Conservation (phyloP, 805 yeast genomes). For the Metschnikowia lochheadii region DNA sequence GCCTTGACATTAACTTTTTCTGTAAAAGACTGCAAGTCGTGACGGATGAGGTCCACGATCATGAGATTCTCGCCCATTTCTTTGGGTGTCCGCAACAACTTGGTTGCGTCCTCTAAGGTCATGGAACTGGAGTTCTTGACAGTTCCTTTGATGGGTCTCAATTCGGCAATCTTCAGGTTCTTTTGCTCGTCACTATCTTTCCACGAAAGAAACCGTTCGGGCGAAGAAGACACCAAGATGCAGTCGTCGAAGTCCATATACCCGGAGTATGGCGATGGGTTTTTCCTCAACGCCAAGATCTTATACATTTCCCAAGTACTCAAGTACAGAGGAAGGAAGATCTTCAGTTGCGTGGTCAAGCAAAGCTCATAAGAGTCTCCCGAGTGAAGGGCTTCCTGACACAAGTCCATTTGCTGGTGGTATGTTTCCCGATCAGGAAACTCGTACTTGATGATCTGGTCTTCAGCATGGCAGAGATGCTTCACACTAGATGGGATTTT, state of each 20-base stretch:
- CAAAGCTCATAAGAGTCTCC: slow-evolving; percentile 96
- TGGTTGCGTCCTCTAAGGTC: slow-evolving; percentile 55
- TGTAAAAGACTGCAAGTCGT: slow-evolving; percentile 73
- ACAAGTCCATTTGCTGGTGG: slow-evolving; percentile 48
- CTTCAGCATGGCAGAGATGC: slow-evolving; percentile 21
- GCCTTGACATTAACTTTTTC: slow-evolving; percentile 65
- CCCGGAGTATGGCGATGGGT: slow-evolving; percentile 93
- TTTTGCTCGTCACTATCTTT: slow-evolving; percentile 29
- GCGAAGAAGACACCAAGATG: slow-evolving; percentile 78
- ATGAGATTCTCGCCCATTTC: slow-evolving; percentile 94
- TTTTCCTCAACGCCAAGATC: slow-evolving; percentile 53
- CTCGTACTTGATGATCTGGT: slow-evolving; percentile 29
- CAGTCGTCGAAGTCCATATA: slow-evolving; percentile 66
- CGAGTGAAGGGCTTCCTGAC: slow-evolving; percentile 62
- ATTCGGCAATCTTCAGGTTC: slow-evolving; percentile 50
- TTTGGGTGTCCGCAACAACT: slow-evolving; percentile 73
- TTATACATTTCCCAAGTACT: slow-evolving; percentile 80
- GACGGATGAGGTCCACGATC: slow-evolving; percentile 95
- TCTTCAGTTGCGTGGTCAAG: slow-evolving; percentile 69
- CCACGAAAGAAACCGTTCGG: slow-evolving; percentile 92
- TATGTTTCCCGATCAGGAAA: slow-evolving; percentile 57
- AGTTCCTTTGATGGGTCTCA: slow-evolving; percentile 96
- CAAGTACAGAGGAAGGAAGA: slow-evolving; percentile 46
- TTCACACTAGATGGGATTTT: slow-evolving; percentile 24
- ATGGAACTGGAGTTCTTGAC: slow-evolving; percentile 62